Conservation (phyloP, 2,329 filamentous ascomycete genomes). For the Chaetomiaceae sp. region DNA sequence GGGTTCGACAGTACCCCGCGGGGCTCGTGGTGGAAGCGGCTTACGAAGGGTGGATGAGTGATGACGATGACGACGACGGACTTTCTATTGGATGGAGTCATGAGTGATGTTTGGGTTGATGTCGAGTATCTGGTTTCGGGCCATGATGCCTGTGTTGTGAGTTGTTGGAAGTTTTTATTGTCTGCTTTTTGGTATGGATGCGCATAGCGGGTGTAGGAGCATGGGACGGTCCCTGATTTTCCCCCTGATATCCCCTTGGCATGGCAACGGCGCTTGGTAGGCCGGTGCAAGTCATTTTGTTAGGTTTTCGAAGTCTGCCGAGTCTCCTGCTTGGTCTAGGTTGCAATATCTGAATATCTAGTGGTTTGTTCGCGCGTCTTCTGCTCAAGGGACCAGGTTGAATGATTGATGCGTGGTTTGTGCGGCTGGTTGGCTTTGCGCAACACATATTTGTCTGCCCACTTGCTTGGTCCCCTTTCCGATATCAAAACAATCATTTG, state of each 20-base stretch:
- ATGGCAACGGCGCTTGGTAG: constrained; percentile 1
- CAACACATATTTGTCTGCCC: too few relatives aligned
- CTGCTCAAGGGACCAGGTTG: too few relatives aligned
- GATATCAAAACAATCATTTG: too few relatives aligned
- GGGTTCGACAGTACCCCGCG: constrained; percentile 39
- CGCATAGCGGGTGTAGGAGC: constrained; percentile 2
- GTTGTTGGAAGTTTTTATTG: neutral
- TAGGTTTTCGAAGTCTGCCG: too few relatives aligned
- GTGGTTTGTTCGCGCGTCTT: too few relatives aligned
- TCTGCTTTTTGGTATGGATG: neutral
- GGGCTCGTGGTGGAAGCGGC: constrained; percentile 56
- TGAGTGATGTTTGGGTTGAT: neutral
- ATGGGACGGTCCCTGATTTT: neutral
- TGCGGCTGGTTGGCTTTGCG: too few relatives aligned
- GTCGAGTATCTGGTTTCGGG: too few relatives aligned
- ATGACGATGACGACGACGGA: constrained; percentile 5
- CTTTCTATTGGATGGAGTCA: constrained; percentile 1
- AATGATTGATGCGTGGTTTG: too few relatives aligned
- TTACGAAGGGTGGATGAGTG: constrained; percentile 17
- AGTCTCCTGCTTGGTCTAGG: too few relatives aligned
- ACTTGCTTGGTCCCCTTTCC: too few relatives aligned
- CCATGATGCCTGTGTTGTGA: neutral
- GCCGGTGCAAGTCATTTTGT: too few relatives aligned
- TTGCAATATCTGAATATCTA: too few relatives aligned
- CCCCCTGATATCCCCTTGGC: constrained; percentile 1